Percentiles rank a stretch among this genome's conserved stretches.
Evolutionary conservation across 768 basidiomycete genomes (phyloP).

Genomic region (Suillus sp.): DNA sequence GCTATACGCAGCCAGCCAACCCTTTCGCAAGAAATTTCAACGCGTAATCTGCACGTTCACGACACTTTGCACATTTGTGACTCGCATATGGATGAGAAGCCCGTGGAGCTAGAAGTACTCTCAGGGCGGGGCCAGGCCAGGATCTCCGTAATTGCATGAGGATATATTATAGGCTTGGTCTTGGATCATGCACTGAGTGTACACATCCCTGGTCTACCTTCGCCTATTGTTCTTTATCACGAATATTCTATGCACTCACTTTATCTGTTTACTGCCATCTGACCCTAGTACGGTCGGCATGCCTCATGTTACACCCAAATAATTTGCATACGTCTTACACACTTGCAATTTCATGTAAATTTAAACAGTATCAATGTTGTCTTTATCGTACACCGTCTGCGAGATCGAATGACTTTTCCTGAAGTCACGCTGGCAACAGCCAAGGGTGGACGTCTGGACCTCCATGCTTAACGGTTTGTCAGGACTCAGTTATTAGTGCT

Average conservation of each 20-base stretch:
- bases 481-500: neutral
- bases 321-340: neutral
- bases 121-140: neutral
- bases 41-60: slow-evolving; percentile 14
- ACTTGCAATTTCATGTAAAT: neutral
- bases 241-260: neutral
- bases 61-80: slow-evolving; percentile 5
- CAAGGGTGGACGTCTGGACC: neutral
- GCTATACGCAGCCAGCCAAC: slow-evolving; percentile 39
- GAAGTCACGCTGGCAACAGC: neutral
- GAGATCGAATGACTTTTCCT: neutral
- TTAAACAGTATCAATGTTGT: neutral
- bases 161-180: neutral
- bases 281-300: neutral
- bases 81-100: neutral
- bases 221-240: neutral
- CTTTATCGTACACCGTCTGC: neutral
- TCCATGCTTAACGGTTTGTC: neutral
- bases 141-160: neutral
- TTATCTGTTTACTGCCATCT: too few relatives aligned
- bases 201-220: neutral
- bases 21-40: slow-evolving; percentile 7
- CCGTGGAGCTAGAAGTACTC: neutral
- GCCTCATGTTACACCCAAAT: neutral
- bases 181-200: neutral